phyloP scores from a whole-genome alignment of 1,284 basidiomycete genomes.

The Pulveroboletus ridleyi region DNA sequence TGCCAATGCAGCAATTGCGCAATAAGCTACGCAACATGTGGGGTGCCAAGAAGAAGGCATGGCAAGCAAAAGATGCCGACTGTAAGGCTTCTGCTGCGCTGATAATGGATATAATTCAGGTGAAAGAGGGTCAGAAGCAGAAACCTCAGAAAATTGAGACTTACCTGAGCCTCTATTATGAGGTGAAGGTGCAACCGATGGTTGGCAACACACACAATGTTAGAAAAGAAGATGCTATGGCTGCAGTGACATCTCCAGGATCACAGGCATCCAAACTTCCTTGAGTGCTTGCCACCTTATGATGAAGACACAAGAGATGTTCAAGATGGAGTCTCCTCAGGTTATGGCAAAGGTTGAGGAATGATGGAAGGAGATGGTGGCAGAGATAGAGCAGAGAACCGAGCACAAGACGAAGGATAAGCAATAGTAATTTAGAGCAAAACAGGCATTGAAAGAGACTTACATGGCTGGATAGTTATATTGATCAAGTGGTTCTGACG shows the following conservation, averaged over 20 bases:
- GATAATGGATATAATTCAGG: background rate
- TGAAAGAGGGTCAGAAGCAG: background rate
- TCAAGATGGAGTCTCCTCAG: background rate
- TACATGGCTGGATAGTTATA: background rate
- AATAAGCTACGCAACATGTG: background rate
- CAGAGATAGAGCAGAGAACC: background rate
- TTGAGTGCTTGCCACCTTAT: background rate
- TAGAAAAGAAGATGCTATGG: background rate
- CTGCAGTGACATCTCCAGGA: background rate
- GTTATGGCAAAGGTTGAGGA: background rate
- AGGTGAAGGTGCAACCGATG: background rate
- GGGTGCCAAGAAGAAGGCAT: conserved; percentile 2
- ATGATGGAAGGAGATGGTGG: background rate
- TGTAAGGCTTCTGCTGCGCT: background rate
- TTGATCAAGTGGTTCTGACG: background rate
- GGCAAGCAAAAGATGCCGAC: background rate
- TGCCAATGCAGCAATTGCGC: background rate
- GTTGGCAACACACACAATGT: background rate
- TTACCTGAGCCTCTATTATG: conserved; percentile 2
- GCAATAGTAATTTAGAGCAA: conserved; percentile 1
- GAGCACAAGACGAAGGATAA: background rate
- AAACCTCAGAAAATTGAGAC: no score
- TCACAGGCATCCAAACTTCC: background rate
- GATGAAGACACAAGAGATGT: background rate
- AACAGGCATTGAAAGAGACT: background rate